A percentile compares a stretch with the other conserved stretches of the same genome.
Conservation (phyloP, 2,329 filamentous ascomycete species). For the Cladophialophora yegresii region DNA sequence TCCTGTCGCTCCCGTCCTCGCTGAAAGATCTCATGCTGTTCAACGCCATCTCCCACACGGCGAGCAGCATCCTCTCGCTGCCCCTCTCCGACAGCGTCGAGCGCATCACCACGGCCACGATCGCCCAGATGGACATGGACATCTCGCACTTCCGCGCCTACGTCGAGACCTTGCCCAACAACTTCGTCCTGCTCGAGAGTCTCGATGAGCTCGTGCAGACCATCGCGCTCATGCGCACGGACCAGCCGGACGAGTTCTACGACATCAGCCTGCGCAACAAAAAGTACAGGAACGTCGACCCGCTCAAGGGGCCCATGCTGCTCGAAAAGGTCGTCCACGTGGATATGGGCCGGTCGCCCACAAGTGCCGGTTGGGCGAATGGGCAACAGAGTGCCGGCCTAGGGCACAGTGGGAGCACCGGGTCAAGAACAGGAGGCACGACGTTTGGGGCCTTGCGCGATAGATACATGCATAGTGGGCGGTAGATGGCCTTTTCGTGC, state of each 20-base stretch:
- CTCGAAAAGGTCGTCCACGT: constrained; percentile 70
- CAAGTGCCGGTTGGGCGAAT: constrained; percentile 9
- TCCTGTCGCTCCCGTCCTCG: constrained; percentile 87
- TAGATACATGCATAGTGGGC: constrained; percentile 34
- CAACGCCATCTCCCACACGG: constrained; percentile 88
- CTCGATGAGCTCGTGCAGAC: constrained; percentile 94
- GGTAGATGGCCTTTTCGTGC: background rate
- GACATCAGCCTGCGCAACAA: constrained; percentile 86
- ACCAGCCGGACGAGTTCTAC: constrained; percentile 96
- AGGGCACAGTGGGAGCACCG: constrained; percentile 40
- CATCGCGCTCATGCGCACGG: constrained; percentile 78
- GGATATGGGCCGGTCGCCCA: constrained; percentile 19
- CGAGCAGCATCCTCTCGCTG: constrained; percentile 73
- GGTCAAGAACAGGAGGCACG: constrained; percentile 15
- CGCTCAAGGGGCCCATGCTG: constrained; percentile 80
- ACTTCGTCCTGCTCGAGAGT: constrained; percentile 84
- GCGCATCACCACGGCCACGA: constrained; percentile 83
- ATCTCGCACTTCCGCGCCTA: constrained; percentile 82
- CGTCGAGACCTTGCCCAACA: constrained; percentile 75
- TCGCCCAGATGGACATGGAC: constrained; percentile 77
- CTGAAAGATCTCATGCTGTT: constrained; percentile 99
- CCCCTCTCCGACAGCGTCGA: constrained; percentile 77
- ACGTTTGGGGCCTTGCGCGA: constrained; percentile 36
- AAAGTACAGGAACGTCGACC: constrained; percentile 91
- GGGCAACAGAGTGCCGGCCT: constrained; percentile 50